Conservation (phyloP, 1,284 basidiomycete genomes). For the Sporisorium scitamineum region DNA sequence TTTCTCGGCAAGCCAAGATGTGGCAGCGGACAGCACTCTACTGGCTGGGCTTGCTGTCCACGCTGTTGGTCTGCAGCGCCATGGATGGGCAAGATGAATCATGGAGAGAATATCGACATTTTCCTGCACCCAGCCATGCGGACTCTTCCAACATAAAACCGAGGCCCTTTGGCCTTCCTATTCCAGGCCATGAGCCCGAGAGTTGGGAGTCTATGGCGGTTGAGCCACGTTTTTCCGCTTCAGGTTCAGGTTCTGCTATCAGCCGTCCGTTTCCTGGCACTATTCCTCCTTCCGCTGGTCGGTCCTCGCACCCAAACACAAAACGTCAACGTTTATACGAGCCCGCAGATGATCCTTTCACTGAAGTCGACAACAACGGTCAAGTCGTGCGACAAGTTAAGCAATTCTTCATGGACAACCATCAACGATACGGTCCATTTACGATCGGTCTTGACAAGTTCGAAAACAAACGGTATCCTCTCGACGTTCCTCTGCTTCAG, state of each 20-base stretch:
- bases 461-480: slow-evolving; percentile 5
- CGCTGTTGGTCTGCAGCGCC: neutral
- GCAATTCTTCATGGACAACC: neutral
- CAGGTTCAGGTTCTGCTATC: neutral
- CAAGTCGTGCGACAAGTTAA: too few relatives aligned
- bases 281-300: neutral
- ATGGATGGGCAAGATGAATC: neutral
- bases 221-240: neutral
- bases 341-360: too few relatives aligned
- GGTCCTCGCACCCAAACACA: too few relatives aligned
- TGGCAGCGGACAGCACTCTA: neutral
- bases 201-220: too few relatives aligned
- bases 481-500: neutral
- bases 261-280: neutral
- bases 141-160: neutral
- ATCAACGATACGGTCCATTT: neutral
- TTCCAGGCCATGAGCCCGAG: too few relatives aligned
- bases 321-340: too few relatives aligned
- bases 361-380: too few relatives aligned
- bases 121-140: neutral
- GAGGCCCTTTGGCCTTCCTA: neutral
- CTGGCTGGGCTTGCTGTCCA: neutral
- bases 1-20: neutral
- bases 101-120: neutral
- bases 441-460: neutral